A percentile compares a stretch with the other conserved stretches of the same genome.
Evolutionary conservation across 345 rosid species (phyloP).

Genomic region (Aegle marmelos): DNA sequence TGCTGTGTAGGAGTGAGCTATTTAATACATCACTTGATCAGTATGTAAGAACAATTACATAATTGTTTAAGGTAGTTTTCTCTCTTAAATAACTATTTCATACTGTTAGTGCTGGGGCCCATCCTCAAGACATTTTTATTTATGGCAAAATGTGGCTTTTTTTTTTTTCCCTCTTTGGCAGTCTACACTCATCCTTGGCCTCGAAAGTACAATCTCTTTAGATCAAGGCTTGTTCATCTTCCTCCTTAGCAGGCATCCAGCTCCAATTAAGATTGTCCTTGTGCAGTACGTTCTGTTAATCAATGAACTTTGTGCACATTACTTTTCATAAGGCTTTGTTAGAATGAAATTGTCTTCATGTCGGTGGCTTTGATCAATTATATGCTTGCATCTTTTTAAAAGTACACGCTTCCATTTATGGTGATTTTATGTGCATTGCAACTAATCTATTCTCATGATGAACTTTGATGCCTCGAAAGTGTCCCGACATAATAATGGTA

Average conservation of each 20-base stretch:
- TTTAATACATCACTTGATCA: conserved; percentile 75
- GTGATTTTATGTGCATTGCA: neutral
- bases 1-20: conserved; percentile 59
- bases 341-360: neutral
- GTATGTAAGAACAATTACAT: conserved; percentile 76
- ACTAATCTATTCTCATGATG: neutral
- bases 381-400: neutral
- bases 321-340: neutral
- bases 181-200: neutral
- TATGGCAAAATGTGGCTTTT: neutral
- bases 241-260: neutral
- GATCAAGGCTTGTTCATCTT: neutral
- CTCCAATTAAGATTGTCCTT: neutral
- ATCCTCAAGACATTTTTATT: neutral
- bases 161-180: neutral
- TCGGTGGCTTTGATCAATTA: neutral
- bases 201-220: neutral
- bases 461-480: neutral
- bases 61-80: conserved; percentile 10
- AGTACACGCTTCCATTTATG: neutral
- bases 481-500: too few species aligned
- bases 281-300: neutral
- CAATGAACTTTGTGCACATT: neutral
- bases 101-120: neutral
- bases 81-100: neutral